Conservation (phyloP, 2,329 filamentous ascomycete genomes). For the Zasmidium citrigriseum region DNA sequence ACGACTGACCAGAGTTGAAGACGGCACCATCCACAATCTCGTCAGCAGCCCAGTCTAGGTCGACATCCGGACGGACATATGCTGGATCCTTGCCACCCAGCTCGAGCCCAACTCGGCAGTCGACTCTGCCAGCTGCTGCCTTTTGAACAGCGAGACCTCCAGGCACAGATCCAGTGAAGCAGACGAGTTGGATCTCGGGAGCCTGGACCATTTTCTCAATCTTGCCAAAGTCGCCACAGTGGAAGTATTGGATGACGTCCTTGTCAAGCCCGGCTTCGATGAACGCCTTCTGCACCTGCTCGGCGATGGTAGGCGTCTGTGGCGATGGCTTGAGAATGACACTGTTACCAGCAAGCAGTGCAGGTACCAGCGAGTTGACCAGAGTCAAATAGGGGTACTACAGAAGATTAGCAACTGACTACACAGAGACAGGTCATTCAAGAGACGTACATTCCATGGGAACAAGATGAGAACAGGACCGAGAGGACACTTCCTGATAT, state of each 20-base stretch:
- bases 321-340: conserved; percentile 94
- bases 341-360: conserved; percentile 85
- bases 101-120: conserved; percentile 81
- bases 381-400: conserved; percentile 94
- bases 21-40: conserved; percentile 95
- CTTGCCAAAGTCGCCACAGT: conserved; percentile 75
- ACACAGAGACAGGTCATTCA: too few relatives aligned
- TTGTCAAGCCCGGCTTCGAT: conserved; percentile 75
- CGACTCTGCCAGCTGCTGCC: conserved; percentile 77
- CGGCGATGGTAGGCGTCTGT: conserved; percentile 88
- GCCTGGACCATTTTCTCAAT: conserved; percentile 79
- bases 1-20: conserved; percentile 98
- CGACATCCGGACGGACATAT: conserved; percentile 82
- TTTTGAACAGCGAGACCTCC: conserved; percentile 84
- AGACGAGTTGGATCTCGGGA: conserved; percentile 75
- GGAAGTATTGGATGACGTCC: conserved; percentile 88
- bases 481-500: conserved; percentile 83
- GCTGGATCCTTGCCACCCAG: conserved; percentile 94
- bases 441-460: conserved; percentile 82
- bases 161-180: conserved; percentile 91
- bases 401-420: conserved; percentile 4
- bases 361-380: conserved; percentile 88
- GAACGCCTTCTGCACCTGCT: conserved; percentile 79
- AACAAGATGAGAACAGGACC: conserved; percentile 89
- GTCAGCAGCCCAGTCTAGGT: conserved; percentile 85